Conservation (phyloP, 352 stramenopile species). For the Phytopythium sindhum region DNA sequence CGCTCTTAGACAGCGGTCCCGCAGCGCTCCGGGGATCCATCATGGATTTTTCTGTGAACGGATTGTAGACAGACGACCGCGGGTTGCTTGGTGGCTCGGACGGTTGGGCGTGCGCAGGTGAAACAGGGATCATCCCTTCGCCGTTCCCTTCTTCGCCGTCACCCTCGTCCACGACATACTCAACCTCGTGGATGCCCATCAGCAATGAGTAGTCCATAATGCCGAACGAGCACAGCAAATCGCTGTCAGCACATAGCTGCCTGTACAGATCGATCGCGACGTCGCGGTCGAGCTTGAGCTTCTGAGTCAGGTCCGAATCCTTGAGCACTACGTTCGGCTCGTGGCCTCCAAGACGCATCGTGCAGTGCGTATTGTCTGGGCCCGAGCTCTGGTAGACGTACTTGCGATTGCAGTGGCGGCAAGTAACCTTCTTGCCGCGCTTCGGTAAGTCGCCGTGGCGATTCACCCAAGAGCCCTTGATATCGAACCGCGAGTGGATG, state of each 20-base stretch:
- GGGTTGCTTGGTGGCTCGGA: conserved; percentile 12
- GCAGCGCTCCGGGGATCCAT: conserved; percentile 49
- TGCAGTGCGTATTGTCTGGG: conserved; percentile 70
- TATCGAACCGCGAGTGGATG: conserved; percentile 88
- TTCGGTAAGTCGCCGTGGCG: conserved; percentile 77
- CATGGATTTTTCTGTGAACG: conserved; percentile 65
- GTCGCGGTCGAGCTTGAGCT: conserved; percentile 80
- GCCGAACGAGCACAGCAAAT: conserved; percentile 83
- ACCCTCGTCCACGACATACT: conserved; percentile 81
- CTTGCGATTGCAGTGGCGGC: conserved; percentile 87
- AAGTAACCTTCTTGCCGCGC: conserved; percentile 85
- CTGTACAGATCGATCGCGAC: conserved; percentile 69
- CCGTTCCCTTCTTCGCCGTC: conserved; percentile 37
- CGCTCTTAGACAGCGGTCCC: conserved; percentile 23
- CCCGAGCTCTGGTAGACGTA: conserved; percentile 70
- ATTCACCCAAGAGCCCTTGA: conserved; percentile 91
- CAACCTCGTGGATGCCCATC: conserved; percentile 87
- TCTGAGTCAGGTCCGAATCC: conserved; percentile 86
- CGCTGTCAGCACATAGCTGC: conserved; percentile 75
- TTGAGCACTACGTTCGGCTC: conserved; percentile 89
- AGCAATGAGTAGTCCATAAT: conserved; percentile 93
- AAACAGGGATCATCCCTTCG: conserved; percentile 11
- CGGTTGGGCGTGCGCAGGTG: background rate
- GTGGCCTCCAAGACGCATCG: conserved; percentile 68
- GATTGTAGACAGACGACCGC: conserved; percentile 43